Percentiles rank a stretch among this genome's conserved stretches.
Evolutionary conservation across 768 basidiomycete species (phyloP).

Genomic region (Rhodosporidiobolus sp.): DNA sequence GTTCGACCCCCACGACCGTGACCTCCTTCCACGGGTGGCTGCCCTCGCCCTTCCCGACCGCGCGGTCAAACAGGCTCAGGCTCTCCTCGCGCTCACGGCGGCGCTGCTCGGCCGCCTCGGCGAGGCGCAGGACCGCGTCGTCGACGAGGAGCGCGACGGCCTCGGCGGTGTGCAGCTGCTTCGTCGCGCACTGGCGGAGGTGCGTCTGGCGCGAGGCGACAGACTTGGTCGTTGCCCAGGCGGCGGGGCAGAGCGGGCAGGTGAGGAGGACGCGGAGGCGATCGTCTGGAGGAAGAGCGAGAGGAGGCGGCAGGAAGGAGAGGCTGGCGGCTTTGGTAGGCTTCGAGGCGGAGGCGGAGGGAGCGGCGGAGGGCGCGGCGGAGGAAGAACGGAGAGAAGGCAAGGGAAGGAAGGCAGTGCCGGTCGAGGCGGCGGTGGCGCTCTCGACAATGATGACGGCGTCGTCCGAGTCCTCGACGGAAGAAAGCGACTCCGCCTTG

Average conservation of each 20-base stretch:
- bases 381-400: background rate
- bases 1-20: conserved; percentile 25
- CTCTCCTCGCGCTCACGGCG: background rate
- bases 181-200: conserved; percentile 24
- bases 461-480: background rate
- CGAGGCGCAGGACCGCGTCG: conserved; percentile 2
- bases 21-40: conserved; percentile 1
- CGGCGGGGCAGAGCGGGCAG: conserved; percentile 19
- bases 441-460: background rate
- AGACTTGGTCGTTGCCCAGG: conserved; percentile 14
- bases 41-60: conserved; percentile 32
- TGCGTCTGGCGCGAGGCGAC: conserved; percentile 4
- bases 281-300: conserved; percentile 23
- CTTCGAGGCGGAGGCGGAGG: background rate
- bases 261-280: conserved; percentile 15
- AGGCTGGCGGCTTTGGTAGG: background rate
- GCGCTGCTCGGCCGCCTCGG: background rate
- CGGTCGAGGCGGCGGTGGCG: background rate
- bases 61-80: conserved; percentile 18
- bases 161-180: background rate
- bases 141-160: conserved; percentile 18
- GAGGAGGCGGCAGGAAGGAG: background rate
- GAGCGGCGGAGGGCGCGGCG: background rate
- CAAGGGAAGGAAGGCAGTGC: background rate
- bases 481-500: background rate